Percentiles rank a stretch among this genome's conserved stretches.
Evolutionary conservation across 2,329 filamentous ascomycete species (phyloP).

Genomic region (Fusarium burgessii): DNA sequence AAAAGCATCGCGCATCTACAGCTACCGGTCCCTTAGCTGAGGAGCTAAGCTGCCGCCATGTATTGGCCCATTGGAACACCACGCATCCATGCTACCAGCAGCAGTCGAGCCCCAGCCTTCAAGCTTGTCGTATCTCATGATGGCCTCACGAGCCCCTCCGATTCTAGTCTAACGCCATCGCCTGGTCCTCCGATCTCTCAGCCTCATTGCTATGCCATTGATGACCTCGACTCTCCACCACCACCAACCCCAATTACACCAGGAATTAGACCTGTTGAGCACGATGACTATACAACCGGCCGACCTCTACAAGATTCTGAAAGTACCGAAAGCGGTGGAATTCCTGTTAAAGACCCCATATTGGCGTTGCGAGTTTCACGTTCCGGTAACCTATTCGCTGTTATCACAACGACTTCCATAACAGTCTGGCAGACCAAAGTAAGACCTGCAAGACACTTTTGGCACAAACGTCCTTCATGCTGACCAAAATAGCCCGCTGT

Average conservation of each 20-base stretch:
- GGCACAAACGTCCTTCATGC: neutral
- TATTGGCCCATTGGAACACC: constrained; percentile 93
- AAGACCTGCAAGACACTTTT: constrained; percentile 46
- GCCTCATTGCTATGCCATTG: constrained; percentile 45
- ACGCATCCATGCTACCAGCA: constrained; percentile 83
- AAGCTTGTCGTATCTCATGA: constrained; percentile 69
- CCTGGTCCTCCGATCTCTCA: constrained; percentile 36
- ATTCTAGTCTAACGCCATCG: constrained; percentile 41
- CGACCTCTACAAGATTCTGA: constrained; percentile 41
- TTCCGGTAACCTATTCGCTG: constrained; percentile 84
- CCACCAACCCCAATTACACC: constrained; percentile 66
- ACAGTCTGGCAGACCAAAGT: constrained; percentile 98
- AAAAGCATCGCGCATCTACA: constrained; percentile 37
- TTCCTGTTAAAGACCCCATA: constrained; percentile 72
- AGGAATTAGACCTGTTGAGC: constrained; percentile 69
- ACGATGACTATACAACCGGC: constrained; percentile 56
- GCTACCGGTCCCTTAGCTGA: constrained; percentile 39
- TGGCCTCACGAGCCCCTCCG: constrained; percentile 61
- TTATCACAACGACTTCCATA: constrained; percentile 85
- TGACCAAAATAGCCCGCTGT: constrained; percentile 77
- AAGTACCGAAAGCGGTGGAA: constrained; percentile 46
- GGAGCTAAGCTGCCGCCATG: constrained; percentile 67
- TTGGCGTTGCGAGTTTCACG: constrained; percentile 82
- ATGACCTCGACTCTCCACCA: constrained; percentile 52
- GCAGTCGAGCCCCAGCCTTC: constrained; percentile 66